These are phyloP conservation scores for Eucalyptus camaldulensis DNA, from an alignment of 345 rosid species.

Conservation along the genomic window DNA sequence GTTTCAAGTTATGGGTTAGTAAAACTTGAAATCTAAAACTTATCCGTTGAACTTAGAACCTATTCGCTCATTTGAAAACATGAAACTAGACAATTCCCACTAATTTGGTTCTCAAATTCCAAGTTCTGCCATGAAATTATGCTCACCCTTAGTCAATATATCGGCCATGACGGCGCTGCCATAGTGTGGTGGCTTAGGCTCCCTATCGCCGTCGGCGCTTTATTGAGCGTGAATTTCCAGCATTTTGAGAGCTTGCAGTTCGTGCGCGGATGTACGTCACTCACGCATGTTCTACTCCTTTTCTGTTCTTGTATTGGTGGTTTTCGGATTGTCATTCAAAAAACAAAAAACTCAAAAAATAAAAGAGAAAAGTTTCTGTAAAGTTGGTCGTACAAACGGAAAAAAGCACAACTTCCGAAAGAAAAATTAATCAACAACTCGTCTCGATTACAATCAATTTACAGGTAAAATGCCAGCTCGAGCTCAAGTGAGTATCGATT, in stretches of 20 bases:
- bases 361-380: neutral
- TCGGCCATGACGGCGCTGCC: accelerated
- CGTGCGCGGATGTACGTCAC: neutral
- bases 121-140: too few species aligned
- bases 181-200: neutral
- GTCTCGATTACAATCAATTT: neutral
- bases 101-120: too few species aligned
- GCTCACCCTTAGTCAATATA: too few species aligned
- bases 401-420: neutral
- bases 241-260: neutral
- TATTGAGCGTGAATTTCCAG: neutral
- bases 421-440: neutral
- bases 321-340: neutral
- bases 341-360: neutral
- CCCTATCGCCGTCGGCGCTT: neutral
- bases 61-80: too few species aligned
- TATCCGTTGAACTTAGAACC: too few species aligned
- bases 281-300: neutral
- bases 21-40: too few species aligned
- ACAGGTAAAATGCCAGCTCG: neutral
- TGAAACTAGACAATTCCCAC: too few species aligned
- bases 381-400: neutral
- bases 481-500: too few species aligned
- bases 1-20: too few species aligned
- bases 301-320: neutral